phyloP scores from a whole-genome alignment of 768 basidiomycete genomes.

The Tubosaeta sp. region DNA sequence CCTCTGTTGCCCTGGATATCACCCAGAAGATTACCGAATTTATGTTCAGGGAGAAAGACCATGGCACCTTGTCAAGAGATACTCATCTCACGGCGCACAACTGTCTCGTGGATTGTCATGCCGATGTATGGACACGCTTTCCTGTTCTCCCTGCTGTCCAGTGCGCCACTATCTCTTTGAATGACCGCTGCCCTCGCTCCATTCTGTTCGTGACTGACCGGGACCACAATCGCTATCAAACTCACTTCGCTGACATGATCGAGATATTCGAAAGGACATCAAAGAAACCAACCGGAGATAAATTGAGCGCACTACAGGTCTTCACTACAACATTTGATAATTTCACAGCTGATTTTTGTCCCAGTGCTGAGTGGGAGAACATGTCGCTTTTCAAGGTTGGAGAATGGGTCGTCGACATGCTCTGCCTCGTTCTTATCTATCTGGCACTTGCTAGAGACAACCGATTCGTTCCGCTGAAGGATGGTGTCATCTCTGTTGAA shows the following conservation, averaged over 20 bases:
- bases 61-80: slow-evolving; percentile 15
- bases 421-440: slow-evolving; percentile 64
- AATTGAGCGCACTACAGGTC: slow-evolving; percentile 36
- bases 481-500: slow-evolving; percentile 46
- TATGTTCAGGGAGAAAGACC: slow-evolving; percentile 46
- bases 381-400: slow-evolving; percentile 42
- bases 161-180: slow-evolving; percentile 38
- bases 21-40: slow-evolving; percentile 55
- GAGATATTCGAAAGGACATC: slow-evolving; percentile 44
- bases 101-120: slow-evolving; percentile 48
- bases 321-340: slow-evolving; percentile 24
- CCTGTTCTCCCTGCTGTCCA: slow-evolving; percentile 52
- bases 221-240: slow-evolving; percentile 31
- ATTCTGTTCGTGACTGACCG: slow-evolving; percentile 43
- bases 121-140: slow-evolving; percentile 57
- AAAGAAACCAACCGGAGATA: slow-evolving; percentile 48
- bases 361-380: slow-evolving; percentile 15
- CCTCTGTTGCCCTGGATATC: slow-evolving; percentile 49
- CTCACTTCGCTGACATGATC: slow-evolving; percentile 45
- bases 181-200: slow-evolving; percentile 27
- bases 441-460: slow-evolving; percentile 58
- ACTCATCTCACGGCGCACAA: slow-evolving; percentile 37
- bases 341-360: slow-evolving; percentile 15
- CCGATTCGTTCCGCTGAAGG: slow-evolving; percentile 56
- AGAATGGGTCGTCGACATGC: slow-evolving; percentile 58